Conservation (phyloP, 768 basidiomycete species). For the Mycena epipterygia region DNA sequence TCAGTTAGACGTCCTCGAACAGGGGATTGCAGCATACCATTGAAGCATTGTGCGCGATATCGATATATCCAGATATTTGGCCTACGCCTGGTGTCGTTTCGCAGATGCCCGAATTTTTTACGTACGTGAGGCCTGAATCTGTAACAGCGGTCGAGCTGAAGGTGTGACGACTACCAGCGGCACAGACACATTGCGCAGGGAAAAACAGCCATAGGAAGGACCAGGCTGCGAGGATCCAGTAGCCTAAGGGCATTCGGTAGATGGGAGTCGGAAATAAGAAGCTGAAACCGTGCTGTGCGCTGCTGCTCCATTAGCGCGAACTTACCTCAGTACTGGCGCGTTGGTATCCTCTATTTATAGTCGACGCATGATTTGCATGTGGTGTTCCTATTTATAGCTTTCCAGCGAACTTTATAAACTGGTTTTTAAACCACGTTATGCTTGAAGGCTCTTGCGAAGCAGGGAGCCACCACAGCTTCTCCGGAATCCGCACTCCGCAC, state of each 20-base stretch:
- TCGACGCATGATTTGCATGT: no score
- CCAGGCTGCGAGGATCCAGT: neutral
- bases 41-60: conserved; percentile 69
- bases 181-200: neutral
- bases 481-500: no score
- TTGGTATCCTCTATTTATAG: no score
- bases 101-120: conserved; percentile 72
- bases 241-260: conserved; percentile 3
- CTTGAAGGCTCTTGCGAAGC: no score
- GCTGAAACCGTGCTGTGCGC: no score
- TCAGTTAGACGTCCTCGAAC: neutral
- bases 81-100: conserved; percentile 74
- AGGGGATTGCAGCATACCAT: conserved; percentile 56
- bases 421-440: no score
- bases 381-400: no score
- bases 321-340: no score
- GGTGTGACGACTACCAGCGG: neutral
- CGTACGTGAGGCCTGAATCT: conserved; percentile 46
- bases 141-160: neutral
- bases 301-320: no score
- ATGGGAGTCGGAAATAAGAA: neutral
- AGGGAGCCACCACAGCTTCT: no score
- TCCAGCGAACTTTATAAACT: no score
- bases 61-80: conserved; percentile 74
- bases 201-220: neutral